A percentile compares a stretch with the other conserved stretches of the same genome.
Conservation (phyloP, 2,329 filamentous ascomycete species). For the Tolypocladium capitatum region DNA sequence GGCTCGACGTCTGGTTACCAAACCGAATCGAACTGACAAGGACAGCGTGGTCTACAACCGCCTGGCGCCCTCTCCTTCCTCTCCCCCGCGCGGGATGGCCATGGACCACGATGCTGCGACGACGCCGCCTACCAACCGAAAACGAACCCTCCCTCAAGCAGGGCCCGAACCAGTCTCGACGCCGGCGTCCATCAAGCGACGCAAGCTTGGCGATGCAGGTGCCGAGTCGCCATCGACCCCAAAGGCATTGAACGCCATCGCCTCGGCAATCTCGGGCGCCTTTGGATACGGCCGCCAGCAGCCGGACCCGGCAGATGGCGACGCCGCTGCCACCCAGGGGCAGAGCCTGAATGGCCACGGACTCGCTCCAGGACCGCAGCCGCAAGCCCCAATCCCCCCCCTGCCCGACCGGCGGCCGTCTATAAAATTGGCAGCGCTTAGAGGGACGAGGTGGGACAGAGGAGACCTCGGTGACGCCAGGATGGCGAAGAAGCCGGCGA, state of each 20-base stretch:
- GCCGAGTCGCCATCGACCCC: slow-evolving; percentile 14
- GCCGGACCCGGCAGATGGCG: slow-evolving; percentile 2
- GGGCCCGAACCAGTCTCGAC: slow-evolving; percentile 11
- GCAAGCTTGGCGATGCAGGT: slow-evolving; percentile 15
- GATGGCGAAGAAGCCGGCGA: slow-evolving; percentile 5
- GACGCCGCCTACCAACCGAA: slow-evolving; percentile 9
- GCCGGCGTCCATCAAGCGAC: slow-evolving; percentile 16
- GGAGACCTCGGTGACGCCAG: slow-evolving; percentile 8
- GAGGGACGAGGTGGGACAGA: slow-evolving; percentile 25
- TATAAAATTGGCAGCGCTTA: slow-evolving; percentile 22
- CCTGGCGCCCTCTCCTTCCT: neutral
- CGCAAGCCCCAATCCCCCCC: slow-evolving; percentile 3
- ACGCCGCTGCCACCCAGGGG: neutral
- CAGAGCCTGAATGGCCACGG: slow-evolving; percentile 1
- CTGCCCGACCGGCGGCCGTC: slow-evolving; percentile 12
- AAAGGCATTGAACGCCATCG: slow-evolving; percentile 16
- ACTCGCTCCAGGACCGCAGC: neutral
- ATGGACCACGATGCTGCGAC: slow-evolving; percentile 15
- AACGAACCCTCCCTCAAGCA: slow-evolving; percentile 9
- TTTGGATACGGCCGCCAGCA: slow-evolving; percentile 10
- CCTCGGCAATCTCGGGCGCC: slow-evolving; percentile 17
- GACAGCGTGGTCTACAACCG: neutral
- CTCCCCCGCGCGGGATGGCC: neutral
- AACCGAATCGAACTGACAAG: neutral
- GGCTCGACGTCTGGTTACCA: neutral